Conservation (phyloP, 495 filamentous ascomycete species). For the Daldinia grandis region DNA sequence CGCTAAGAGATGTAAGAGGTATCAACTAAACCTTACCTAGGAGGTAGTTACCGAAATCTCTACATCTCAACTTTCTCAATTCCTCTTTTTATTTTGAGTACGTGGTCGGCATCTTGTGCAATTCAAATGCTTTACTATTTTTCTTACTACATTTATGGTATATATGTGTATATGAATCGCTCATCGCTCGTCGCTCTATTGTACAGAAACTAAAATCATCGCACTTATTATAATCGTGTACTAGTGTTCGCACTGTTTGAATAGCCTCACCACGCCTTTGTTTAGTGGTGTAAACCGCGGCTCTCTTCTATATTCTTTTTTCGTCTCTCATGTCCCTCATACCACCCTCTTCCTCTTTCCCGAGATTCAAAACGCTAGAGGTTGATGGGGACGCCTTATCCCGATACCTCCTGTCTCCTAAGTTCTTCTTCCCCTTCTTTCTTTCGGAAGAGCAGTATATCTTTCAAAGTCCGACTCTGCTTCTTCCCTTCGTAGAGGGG, state of each 20-base stretch:
- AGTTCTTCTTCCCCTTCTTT: slow-evolving; percentile 41
- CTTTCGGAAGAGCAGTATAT: slow-evolving; percentile 52
- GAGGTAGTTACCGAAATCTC: neutral
- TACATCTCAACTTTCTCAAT: neutral
- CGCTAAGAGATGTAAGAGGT: neutral
- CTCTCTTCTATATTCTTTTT: slow-evolving; percentile 1
- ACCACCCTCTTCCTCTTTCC: neutral
- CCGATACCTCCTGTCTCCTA: neutral
- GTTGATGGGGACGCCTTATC: neutral
- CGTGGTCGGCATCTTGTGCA: neutral
- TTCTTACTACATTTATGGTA: neutral
- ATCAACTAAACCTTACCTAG: neutral
- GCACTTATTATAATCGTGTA: slow-evolving; percentile 1
- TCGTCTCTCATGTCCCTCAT: neutral
- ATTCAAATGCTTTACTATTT: neutral
- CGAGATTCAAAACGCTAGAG: neutral
- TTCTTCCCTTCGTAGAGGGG: slow-evolving; percentile 57
- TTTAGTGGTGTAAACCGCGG: slow-evolving; percentile 4
- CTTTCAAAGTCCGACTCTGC: slow-evolving; percentile 46
- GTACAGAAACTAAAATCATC: neutral
- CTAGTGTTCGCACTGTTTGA: neutral
- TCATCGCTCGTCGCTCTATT: neutral
- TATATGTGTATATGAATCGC: neutral
- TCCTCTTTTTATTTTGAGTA: neutral
- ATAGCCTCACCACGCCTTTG: neutral